phyloP scores from a whole-genome alignment of 2,329 filamentous ascomycete species.

The Curvularia eragrostidis region DNA sequence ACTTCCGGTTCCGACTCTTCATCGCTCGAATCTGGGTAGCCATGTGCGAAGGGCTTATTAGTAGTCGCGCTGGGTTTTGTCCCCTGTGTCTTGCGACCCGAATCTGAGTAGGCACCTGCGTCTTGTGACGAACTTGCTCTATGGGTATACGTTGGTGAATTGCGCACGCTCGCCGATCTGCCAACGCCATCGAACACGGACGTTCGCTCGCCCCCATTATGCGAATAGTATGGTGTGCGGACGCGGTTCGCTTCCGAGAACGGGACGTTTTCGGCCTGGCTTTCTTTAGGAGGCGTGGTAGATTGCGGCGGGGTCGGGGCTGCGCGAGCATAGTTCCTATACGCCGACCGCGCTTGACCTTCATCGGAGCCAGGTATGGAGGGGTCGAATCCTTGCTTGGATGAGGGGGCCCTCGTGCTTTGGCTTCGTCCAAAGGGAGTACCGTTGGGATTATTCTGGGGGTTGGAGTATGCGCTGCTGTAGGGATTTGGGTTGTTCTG shows the following conservation, averaged over 20 bases:
- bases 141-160: constrained; percentile 50
- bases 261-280: constrained; percentile 34
- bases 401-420: constrained; percentile 56
- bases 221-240: constrained; percentile 61
- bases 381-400: constrained; percentile 64
- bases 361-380: constrained; percentile 66
- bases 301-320: constrained; percentile 39
- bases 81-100: constrained; percentile 37
- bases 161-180: constrained; percentile 61
- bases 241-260: constrained; percentile 58
- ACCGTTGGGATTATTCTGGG: constrained; percentile 44
- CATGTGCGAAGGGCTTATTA: constrained; percentile 34
- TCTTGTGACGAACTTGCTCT: constrained; percentile 34
- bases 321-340: constrained; percentile 49
- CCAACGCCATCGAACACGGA: constrained; percentile 61
- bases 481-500: constrained; percentile 26
- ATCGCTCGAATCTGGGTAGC: constrained; percentile 42
- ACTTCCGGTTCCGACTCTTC: constrained; percentile 38
- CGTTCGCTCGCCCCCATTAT: constrained; percentile 62
- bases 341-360: constrained; percentile 62
- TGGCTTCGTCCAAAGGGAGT: constrained; percentile 49
- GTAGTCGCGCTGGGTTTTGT: constrained; percentile 34
- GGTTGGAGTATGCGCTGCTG: constrained; percentile 11
- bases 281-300: constrained; percentile 30
- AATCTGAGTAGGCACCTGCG: constrained; percentile 40